Conservation (phyloP, 2,329 filamentous ascomycete species). For the Sclerotiophoma versabilis region DNA sequence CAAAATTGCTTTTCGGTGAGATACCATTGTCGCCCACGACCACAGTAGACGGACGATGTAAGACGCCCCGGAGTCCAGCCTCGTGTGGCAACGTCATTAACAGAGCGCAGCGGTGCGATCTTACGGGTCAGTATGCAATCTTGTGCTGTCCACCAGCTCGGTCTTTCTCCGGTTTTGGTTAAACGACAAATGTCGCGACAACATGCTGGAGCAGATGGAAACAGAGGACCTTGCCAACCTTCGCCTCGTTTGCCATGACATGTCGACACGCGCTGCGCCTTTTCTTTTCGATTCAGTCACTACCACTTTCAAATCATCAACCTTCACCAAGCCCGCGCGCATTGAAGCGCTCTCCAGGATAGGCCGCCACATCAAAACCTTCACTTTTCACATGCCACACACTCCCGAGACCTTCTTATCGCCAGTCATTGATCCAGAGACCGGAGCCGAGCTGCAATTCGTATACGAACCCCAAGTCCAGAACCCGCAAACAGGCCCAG, state of each 20-base stretch:
- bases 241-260: conserved; percentile 72
- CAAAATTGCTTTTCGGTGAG: conserved; percentile 58
- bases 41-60: conserved; percentile 47
- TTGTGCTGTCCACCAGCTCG: conserved; percentile 57
- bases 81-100: conserved; percentile 27
- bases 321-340: conserved; percentile 76
- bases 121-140: conserved; percentile 57
- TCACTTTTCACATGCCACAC: conserved; percentile 81
- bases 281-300: conserved; percentile 72
- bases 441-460: conserved; percentile 79
- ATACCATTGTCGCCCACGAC: conserved; percentile 55
- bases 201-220: conserved; percentile 52
- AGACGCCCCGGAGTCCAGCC: conserved; percentile 23
- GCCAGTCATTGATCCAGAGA: conserved; percentile 79
- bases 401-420: conserved; percentile 80
- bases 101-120: conserved; percentile 50
- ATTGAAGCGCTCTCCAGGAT: conserved; percentile 78
- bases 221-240: conserved; percentile 57
- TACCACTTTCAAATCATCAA: conserved; percentile 74
- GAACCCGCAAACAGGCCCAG: conserved; percentile 62
- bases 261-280: conserved; percentile 73
- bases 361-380: conserved; percentile 77
- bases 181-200: conserved; percentile 56
- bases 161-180: conserved; percentile 60
- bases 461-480: conserved; percentile 77